These are phyloP conservation scores for Beauveria pseudobassiana DNA, from an alignment of 2,329 filamentous ascomycete species.

Conservation along the genomic window DNA sequence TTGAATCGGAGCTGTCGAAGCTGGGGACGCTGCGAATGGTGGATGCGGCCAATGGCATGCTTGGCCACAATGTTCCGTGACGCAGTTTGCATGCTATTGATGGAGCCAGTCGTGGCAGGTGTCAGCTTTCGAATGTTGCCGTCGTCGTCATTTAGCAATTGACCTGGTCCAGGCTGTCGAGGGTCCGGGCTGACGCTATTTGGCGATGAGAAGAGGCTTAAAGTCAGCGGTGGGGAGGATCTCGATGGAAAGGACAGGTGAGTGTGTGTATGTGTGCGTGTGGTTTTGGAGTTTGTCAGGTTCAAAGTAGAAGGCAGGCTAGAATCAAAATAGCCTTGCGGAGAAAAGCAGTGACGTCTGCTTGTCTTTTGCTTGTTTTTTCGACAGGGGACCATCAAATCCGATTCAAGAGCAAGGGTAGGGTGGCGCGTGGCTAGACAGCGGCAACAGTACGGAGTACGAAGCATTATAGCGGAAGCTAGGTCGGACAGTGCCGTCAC, in stretches of 20 bases:
- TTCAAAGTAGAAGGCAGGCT: background rate
- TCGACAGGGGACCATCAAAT: background rate
- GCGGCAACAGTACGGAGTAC: background rate
- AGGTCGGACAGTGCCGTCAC: slow-evolving; percentile 1
- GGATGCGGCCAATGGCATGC: slow-evolving; percentile 24
- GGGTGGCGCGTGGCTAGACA: background rate
- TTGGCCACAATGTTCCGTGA: slow-evolving; percentile 19
- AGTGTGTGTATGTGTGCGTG: background rate
- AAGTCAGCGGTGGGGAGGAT: background rate
- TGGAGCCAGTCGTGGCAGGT: slow-evolving; percentile 30
- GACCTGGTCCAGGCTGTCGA: slow-evolving; percentile 15
- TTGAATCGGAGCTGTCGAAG: slow-evolving; percentile 43
- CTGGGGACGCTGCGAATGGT: slow-evolving; percentile 53
- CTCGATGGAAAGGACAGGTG: background rate
- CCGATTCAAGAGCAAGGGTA: slow-evolving; percentile 1
- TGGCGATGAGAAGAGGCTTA: slow-evolving; percentile 5
- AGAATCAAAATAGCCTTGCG: background rate
- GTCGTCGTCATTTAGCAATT: slow-evolving; percentile 26
- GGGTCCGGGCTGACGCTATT: slow-evolving; percentile 3
- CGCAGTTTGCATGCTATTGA: slow-evolving; percentile 32
- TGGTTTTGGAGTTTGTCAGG: background rate
- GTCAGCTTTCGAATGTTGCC: slow-evolving; percentile 26
- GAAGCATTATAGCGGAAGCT: background rate
- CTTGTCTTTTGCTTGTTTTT: background rate
- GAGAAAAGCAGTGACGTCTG: slow-evolving; percentile 1